A percentile compares a stretch with the other conserved stretches of the same genome.
These are phyloP conservation scores for Casuarina equisetifolia DNA, from an alignment of 306 rosid species.

Conservation along the genomic window DNA sequence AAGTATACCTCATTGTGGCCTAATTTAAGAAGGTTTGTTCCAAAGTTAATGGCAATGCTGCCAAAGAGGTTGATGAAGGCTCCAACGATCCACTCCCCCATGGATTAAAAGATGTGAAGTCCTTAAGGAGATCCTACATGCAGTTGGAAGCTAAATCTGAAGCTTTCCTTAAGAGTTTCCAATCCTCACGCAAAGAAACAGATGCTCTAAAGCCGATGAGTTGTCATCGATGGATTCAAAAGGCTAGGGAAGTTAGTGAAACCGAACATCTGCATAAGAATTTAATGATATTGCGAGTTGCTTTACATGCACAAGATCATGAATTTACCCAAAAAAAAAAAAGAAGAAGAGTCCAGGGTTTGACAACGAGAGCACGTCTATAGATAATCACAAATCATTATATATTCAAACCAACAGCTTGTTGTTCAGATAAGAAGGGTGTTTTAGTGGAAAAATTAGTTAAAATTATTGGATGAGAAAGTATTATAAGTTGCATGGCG, in stretches of 20 bases:
- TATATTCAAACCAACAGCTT: background rate
- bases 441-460: background rate
- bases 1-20: slow-evolving; percentile 87
- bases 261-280: background rate
- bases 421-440: background rate
- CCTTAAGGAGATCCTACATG: slow-evolving; percentile 45
- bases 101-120: slow-evolving; percentile 44
- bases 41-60: slow-evolving; percentile 95
- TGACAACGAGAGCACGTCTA: background rate
- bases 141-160: slow-evolving; percentile 37
- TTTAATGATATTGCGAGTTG: background rate
- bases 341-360: background rate
- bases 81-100: slow-evolving; percentile 99
- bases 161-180: slow-evolving; percentile 25
- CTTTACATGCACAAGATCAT: background rate
- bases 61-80: slow-evolving; percentile 94
- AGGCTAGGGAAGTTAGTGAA: slow-evolving; percentile 18
- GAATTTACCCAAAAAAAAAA: background rate
- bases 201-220: slow-evolving; percentile 12
- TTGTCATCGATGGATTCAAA: slow-evolving; percentile 18
- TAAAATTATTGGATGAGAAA: background rate
- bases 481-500: background rate
- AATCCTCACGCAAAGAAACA: slow-evolving; percentile 12
- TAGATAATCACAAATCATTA: background rate
- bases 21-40: slow-evolving; percentile 92